phyloP scores from a whole-genome alignment of 192 early-diverging fungal species.

The Backusella macrospora region DNA sequence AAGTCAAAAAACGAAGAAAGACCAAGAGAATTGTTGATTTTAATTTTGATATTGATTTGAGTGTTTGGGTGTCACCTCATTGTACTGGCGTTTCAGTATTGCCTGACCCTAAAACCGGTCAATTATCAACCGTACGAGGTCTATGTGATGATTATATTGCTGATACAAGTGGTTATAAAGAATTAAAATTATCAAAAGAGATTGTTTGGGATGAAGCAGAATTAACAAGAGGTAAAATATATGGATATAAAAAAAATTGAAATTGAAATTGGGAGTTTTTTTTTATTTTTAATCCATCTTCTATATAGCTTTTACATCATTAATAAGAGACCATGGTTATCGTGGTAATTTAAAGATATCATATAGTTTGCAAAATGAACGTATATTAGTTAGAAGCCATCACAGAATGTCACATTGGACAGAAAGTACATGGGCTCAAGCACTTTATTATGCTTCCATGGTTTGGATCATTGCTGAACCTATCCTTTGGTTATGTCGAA shows the following conservation, averaged over 20 bases:
- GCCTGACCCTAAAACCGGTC: conserved; percentile 35
- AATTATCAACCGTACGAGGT: conserved; percentile 28
- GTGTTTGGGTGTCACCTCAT: conserved; percentile 29
- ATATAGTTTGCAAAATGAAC: conserved; percentile 36
- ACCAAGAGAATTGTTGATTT: conserved; percentile 38
- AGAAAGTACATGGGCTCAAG: conserved; percentile 24
- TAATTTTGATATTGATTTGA: conserved; percentile 38
- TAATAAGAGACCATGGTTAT: conserved; percentile 44
- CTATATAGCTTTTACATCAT: conserved; percentile 30
- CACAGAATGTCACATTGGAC: conserved; percentile 29
- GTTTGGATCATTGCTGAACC: conserved; percentile 51
- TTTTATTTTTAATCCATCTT: not conserved
- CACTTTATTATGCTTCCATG: conserved; percentile 45
- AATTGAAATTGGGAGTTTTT: not conserved
- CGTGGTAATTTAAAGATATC: conserved; percentile 35
- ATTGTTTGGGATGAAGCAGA: conserved; percentile 47
- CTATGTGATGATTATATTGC: conserved; percentile 42
- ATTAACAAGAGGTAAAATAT: conserved; percentile 33
- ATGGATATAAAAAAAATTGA: not conserved
- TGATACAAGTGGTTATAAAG: conserved; percentile 37
- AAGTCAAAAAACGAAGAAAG: conserved; percentile 24
- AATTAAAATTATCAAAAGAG: conserved; percentile 47
- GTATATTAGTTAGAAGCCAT: conserved; percentile 35
- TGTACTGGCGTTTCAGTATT: conserved; percentile 37
- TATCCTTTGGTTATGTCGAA: conserved; percentile 21